Evolutionary conservation across 129 eudicot species (phyloP).

Genomic region (Deinandra increscens): DNA sequence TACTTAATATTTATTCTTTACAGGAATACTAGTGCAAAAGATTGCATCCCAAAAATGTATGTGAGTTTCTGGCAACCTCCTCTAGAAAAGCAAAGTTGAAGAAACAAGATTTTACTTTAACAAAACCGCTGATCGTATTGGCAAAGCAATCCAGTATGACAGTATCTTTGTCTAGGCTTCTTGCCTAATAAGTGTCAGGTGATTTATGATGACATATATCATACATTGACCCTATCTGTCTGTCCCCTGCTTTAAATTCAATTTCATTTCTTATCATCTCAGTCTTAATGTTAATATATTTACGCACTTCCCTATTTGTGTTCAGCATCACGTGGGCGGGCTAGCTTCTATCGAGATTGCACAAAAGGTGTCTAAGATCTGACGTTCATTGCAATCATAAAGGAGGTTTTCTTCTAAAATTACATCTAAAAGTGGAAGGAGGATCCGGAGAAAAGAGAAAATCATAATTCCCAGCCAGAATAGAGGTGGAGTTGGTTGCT

Average conservation of each 20-base stretch:
- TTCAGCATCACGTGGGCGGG: conserved; percentile 98
- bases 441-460: conserved; percentile 68
- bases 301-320: neutral
- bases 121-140: conserved; percentile 92
- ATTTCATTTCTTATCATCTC: conserved; percentile 11
- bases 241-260: neutral
- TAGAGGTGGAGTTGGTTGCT: conserved; percentile 86
- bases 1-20: conserved; percentile 3
- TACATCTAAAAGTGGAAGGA: conserved; percentile 59
- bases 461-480: conserved; percentile 58
- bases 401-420: conserved; percentile 74
- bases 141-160: conserved; percentile 79
- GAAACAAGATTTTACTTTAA: conserved; percentile 76
- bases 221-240: neutral
- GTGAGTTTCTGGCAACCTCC: conserved; percentile 96
- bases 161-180: conserved; percentile 84
- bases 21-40: conserved; percentile 99
- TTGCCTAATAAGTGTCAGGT: conserved; percentile 95
- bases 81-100: conserved; percentile 73
- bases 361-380: conserved; percentile 79
- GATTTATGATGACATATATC: conserved; percentile 10
- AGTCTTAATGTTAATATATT: conserved; percentile 2
- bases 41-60: conserved; percentile 92
- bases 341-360: conserved; percentile 98
- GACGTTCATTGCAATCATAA: conserved; percentile 86